Percentiles rank a stretch among this genome's conserved stretches.
These are phyloP conservation scores for Symbiodinium pilosum DNA, from an alignment of 73 alveolate genomes.

Conservation along the genomic window DNA sequence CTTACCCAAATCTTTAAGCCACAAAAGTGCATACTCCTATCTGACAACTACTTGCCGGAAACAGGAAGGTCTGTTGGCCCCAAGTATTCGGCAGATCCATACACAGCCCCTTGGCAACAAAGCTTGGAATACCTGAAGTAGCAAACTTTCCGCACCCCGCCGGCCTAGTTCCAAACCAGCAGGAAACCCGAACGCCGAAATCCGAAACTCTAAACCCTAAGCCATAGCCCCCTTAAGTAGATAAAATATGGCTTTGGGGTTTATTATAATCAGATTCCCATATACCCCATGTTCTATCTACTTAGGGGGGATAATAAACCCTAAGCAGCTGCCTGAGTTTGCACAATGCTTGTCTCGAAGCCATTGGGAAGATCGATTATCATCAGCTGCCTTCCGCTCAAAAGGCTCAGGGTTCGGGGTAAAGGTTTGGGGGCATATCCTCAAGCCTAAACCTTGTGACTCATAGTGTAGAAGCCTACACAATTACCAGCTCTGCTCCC, in stretches of 20 bases:
- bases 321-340: constrained; percentile 37
- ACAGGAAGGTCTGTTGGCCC: no score
- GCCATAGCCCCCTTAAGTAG: not conserved
- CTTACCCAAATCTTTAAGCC: no score
- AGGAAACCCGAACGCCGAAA: not conserved
- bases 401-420: not conserved
- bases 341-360: constrained; percentile 87
- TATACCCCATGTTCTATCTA: not conserved
- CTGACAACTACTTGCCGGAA: no score
- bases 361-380: constrained; percentile 76
- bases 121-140: no score
- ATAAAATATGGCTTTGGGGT: no score
- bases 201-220: not conserved
- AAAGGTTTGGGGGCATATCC: not conserved
- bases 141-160: not conserved
- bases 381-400: constrained; percentile 70
- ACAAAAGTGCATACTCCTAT: no score
- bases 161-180: not conserved
- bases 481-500: no score
- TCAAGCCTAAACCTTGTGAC: not conserved
- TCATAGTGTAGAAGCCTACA: no score
- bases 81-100: no score
- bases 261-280: no score
- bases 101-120: no score
- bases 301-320: not conserved